Evolutionary conservation across 345 rosid genomes (phyloP).

Genomic region (Gossypium australe): DNA sequence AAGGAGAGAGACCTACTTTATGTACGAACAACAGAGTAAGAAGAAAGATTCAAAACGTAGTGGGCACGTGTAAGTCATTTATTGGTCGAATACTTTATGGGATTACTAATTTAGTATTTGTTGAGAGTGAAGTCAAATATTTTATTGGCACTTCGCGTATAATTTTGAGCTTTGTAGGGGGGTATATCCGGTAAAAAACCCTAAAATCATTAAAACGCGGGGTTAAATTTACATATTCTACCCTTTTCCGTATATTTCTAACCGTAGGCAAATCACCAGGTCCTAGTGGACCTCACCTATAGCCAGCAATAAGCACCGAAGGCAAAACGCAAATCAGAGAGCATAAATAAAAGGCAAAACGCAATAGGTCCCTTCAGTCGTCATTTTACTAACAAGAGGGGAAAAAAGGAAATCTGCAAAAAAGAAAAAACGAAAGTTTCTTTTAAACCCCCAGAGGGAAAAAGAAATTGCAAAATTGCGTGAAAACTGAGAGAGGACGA

Average conservation of each 20-base stretch:
- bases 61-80: background rate
- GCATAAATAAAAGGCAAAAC: background rate
- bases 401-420: background rate
- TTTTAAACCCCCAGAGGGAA: constrained; percentile 19
- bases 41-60: background rate
- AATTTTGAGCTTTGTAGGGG: background rate
- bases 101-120: background rate
- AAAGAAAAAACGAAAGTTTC: background rate
- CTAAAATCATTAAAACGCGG: background rate
- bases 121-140: background rate
- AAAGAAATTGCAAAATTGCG: constrained; percentile 26
- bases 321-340: background rate
- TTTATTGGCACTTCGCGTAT: background rate
- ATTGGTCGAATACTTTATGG: background rate
- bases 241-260: background rate
- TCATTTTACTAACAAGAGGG: background rate
- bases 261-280: background rate
- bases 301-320: background rate
- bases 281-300: background rate
- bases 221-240: background rate
- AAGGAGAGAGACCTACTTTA: no score
- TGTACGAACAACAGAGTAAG: background rate
- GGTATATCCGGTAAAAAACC: background rate
- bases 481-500: constrained; percentile 22
- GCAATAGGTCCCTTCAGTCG: background rate